These are phyloP conservation scores for Oryza meridionalis DNA, from an alignment of 176 grass and related monocot species.

Conservation along the genomic window DNA sequence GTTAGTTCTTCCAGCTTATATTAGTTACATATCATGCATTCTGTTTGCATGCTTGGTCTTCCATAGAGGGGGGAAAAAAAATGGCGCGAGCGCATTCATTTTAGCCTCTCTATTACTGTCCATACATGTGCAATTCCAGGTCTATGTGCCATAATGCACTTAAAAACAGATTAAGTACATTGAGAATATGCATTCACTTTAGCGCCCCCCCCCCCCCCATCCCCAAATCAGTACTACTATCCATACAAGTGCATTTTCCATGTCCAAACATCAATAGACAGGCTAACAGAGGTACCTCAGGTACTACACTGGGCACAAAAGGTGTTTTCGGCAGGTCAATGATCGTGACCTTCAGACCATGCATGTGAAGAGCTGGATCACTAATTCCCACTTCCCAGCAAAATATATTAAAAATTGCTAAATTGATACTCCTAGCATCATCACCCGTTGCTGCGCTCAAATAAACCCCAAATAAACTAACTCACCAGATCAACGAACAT, in stretches of 20 bases:
- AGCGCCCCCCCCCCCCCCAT: background rate
- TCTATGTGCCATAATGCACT: background rate
- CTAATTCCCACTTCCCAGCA: background rate
- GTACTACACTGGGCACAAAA: background rate
- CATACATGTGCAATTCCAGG: background rate
- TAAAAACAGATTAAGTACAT: background rate
- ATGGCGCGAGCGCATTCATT: background rate
- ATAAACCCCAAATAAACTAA: constrained; percentile 28
- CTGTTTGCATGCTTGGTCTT: background rate
- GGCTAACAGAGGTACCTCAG: background rate
- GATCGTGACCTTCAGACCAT: background rate
- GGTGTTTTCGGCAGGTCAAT: background rate
- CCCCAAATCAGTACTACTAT: background rate
- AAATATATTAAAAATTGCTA: background rate
- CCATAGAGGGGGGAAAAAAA: background rate
- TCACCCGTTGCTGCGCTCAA: background rate
- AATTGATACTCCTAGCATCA: background rate
- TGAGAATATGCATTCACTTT: background rate
- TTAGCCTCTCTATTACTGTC: background rate
- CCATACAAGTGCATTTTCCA: constrained; percentile 18
- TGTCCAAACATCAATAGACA: background rate
- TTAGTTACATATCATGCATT: background rate
- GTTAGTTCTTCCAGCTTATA: background rate
- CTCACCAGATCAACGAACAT: constrained; percentile 6
- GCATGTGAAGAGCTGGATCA: background rate